A percentile compares a stretch with the other conserved stretches of the same genome.
Evolutionary conservation across 371 early-diverging fungal species (phyloP).

Genomic region (Paramicrosporidium saccamoebae): DNA sequence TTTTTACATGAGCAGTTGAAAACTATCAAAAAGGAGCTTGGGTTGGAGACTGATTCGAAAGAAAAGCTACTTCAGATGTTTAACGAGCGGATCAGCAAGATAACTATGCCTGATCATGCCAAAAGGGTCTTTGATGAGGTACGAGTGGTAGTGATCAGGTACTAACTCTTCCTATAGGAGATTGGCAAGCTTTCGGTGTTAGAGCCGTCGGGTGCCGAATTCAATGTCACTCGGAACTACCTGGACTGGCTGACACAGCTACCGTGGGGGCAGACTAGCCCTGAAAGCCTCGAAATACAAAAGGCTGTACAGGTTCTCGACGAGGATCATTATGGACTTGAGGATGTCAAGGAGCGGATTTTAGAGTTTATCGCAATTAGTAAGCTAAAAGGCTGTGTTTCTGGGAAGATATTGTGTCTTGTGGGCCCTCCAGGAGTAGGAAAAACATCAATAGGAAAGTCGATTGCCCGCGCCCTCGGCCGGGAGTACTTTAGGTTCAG

Average conservation of each 20-base stretch:
- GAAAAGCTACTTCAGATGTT: slow-evolving; percentile 78
- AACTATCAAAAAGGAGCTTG: slow-evolving; percentile 87
- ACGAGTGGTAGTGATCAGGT: slow-evolving; percentile 1
- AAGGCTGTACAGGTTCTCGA: slow-evolving; percentile 54
- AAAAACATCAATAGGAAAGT: slow-evolving; percentile 86
- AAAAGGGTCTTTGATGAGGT: slow-evolving; percentile 80
- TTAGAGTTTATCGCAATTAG: slow-evolving; percentile 93
- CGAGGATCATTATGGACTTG: slow-evolving; percentile 89
- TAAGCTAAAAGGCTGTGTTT: slow-evolving; percentile 61
- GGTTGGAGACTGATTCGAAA: slow-evolving; percentile 79
- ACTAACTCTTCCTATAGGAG: slow-evolving; percentile 12
- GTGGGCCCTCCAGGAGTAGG: slow-evolving; percentile 89
- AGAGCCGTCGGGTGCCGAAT: slow-evolving; percentile 84
- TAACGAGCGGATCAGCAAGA: slow-evolving; percentile 32
- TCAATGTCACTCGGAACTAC: slow-evolving; percentile 84
- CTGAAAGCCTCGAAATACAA: slow-evolving; percentile 54
- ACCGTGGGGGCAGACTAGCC: slow-evolving; percentile 68
- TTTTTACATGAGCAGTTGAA: slow-evolving; percentile 91
- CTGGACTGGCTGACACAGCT: slow-evolving; percentile 84
- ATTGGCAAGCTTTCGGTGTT: slow-evolving; percentile 58
- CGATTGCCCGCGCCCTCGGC: slow-evolving; percentile 67
- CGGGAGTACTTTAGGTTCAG: slow-evolving; percentile 81
- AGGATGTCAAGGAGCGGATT: slow-evolving; percentile 91
- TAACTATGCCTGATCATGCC: slow-evolving; percentile 61
- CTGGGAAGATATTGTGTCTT: slow-evolving; percentile 82